Conservation (phyloP, 2,329 filamentous ascomycete species). For the Cytospora paraplurivora region DNA sequence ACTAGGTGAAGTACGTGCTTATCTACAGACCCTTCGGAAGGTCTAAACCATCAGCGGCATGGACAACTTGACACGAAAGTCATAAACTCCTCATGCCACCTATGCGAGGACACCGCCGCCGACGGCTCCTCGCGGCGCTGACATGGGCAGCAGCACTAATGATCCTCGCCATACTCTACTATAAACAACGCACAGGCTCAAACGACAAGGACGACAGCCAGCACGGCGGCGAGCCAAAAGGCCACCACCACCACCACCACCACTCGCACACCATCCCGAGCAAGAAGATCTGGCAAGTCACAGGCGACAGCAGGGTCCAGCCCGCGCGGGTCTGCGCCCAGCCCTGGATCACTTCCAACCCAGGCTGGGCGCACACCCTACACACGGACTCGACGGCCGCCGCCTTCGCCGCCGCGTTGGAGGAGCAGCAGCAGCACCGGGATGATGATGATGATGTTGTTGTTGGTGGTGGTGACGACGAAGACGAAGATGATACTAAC, state of each 20-base stretch:
- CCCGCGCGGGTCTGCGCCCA: not conserved
- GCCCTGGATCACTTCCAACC: not conserved
- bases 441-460: too few relatives aligned
- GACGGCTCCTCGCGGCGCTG: not conserved
- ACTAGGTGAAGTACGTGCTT: too few relatives aligned
- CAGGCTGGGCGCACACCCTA: not conserved
- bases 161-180: not conserved
- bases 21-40: too few relatives aligned
- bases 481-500: not conserved
- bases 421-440: not conserved
- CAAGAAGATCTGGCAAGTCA: slow-evolving; percentile 1
- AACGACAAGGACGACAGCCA: too few relatives aligned
- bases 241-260: too few relatives aligned
- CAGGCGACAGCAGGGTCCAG: not conserved
- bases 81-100: not conserved
- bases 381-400: slow-evolving; percentile 1
- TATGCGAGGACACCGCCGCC: not conserved
- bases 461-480: not conserved
- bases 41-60: not conserved
- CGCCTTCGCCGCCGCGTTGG: not conserved
- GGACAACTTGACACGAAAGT: not conserved
- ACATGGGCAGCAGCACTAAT: not conserved
- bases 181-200: not conserved
- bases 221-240: too few relatives aligned
- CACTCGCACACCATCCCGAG: not conserved